Base-by-base conservation (phyloP, 352 stramenopile genomes). In the Phytophthora boehmeriae region DNA sequence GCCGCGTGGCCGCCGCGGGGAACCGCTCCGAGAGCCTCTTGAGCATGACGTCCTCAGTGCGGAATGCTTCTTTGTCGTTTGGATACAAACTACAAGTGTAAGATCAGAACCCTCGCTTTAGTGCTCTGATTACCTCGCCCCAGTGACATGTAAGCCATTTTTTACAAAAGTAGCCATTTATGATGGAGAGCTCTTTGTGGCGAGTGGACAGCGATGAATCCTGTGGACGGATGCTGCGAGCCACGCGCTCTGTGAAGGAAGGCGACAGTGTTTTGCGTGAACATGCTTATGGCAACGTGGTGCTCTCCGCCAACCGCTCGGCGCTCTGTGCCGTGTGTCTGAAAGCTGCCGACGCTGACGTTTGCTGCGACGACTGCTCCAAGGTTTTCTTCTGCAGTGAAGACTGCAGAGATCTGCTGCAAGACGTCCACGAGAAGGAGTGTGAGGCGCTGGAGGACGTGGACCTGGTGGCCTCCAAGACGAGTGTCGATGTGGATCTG, bases 21-120 rank as follows among this genome's bases (percentile, higher is more conserved):
- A 93, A 91, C 43, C 81, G 78, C 68, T 93, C 82, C 30, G 84
- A 83, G 19, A 92, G 72, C 56, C 78, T 87, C 78, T 91, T 93
- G 63, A 93, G 78, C 84, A 93, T 93, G 36, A 8, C 17, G 11
- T 4, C 2, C n/a, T 9, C 16, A 20, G 8, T 32, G 10, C 25
- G 17, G 25, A 8, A 19, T 35, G 22, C 8, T 38, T 19, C 13
- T 38, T n/a, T 30, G 3, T 30, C 25, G 25, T 30, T 30, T 30
- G 25, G 25, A 42, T 42, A 42, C 35, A 42, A 42, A 42, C 17
- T n/a, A 8, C 35, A 42, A 42, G 35, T 42, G 17, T n/a, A 9
- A 6, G 17, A 42, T 19, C 35, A 20, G 17, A 42, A 42, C 2
- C n/a, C 35, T 42, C 17, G 35, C 35, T 19, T 42, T 20, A 42